Evolutionary conservation across 306 rosid genomes (phyloP).

Genomic region (Cajanus cajan): DNA sequence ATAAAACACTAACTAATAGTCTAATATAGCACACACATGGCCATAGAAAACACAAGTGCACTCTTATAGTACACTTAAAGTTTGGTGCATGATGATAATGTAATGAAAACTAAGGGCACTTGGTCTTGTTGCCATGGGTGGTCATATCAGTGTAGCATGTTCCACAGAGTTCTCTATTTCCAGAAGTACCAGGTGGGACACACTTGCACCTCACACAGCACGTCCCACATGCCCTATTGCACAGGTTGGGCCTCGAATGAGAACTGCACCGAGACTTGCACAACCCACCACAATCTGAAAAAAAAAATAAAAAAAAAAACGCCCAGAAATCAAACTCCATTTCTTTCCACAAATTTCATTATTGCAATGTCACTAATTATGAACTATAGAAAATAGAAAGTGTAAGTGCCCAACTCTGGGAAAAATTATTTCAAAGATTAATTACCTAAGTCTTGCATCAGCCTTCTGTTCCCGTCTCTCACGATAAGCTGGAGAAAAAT

Average conservation of each 20-base stretch:
- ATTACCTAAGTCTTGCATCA: slow-evolving; percentile 45
- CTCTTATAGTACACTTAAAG: neutral
- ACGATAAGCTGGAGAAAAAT: slow-evolving; percentile 32
- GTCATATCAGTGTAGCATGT: slow-evolving; percentile 68
- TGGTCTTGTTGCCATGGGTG: slow-evolving; percentile 58
- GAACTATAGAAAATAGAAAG: neutral
- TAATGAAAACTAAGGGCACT: slow-evolving; percentile 44
- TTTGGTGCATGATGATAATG: neutral
- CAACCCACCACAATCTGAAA: slow-evolving; percentile 56
- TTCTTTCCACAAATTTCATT: neutral
- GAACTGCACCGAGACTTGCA: slow-evolving; percentile 50
- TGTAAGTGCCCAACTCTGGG: neutral
- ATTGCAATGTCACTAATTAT: neutral
- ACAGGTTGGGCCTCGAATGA: slow-evolving; percentile 53
- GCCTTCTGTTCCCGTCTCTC: slow-evolving; percentile 51
- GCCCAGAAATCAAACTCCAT: neutral
- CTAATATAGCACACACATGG: neutral
- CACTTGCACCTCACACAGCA: slow-evolving; percentile 70
- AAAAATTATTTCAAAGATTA: too few relatives aligned
- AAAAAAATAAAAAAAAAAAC: too few relatives aligned
- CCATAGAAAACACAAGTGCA: neutral
- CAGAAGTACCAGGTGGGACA: slow-evolving; percentile 72
- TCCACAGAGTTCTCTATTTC: slow-evolving; percentile 71
- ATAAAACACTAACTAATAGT: neutral
- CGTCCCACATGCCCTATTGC: slow-evolving; percentile 63